phyloP scores from a whole-genome alignment of 2,329 filamentous ascomycete genomes.

The Cladosporium sp. region DNA sequence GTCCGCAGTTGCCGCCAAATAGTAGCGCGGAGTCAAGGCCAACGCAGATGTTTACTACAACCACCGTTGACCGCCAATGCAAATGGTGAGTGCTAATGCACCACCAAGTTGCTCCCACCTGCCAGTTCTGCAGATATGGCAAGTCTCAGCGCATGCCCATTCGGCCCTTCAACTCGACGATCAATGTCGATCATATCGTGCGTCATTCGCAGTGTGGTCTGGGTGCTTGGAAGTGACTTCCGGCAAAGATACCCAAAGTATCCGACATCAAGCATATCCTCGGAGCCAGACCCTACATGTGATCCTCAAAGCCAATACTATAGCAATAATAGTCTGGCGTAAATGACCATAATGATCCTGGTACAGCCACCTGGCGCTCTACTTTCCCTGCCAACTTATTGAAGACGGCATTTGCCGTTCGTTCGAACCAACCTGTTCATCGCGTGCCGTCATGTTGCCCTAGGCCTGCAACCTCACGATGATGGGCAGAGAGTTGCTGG shows the following conservation, averaged over 20 bases:
- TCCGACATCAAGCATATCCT: not conserved
- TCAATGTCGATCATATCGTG: conserved; percentile 2
- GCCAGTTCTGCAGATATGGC: not conserved
- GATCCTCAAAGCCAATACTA: not conserved
- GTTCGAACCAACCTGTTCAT: not conserved
- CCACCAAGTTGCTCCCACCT: not conserved
- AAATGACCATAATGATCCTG: not conserved
- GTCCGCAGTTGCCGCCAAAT: not conserved
- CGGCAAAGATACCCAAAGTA: not conserved
- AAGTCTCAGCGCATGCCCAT: not conserved
- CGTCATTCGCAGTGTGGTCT: not conserved
- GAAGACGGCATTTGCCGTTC: conserved; percentile 8
- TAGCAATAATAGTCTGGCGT: not conserved
- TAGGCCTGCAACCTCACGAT: not conserved
- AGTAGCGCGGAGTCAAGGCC: not conserved
- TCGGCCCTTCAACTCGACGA: conserved; percentile 7
- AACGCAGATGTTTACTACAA: not conserved
- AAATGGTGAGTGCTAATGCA: not conserved
- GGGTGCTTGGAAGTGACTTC: not conserved
- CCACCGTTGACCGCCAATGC: not conserved
- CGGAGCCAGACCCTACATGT: not conserved
- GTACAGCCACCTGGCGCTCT: not conserved
- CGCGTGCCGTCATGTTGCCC: conserved; percentile 8
- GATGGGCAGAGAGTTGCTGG: conserved; percentile 2
- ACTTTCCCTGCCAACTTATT: not conserved